A percentile compares a stretch with the other conserved stretches of the same genome.
These are phyloP conservation scores for Hypomontagnella monticulosa DNA, from an alignment of 495 filamentous ascomycete species.

Conservation along the genomic window DNA sequence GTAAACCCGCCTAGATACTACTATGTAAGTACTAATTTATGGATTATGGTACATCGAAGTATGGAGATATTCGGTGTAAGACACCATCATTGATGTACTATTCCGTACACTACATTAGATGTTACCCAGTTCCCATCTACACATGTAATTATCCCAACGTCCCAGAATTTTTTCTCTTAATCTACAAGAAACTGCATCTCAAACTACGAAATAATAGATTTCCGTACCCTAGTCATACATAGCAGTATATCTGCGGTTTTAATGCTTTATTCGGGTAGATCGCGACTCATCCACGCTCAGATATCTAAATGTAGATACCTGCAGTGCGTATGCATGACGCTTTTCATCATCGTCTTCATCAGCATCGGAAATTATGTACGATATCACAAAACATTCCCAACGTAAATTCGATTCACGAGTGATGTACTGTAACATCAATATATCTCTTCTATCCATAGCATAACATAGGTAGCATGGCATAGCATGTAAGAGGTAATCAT, in stretches of 20 bases:
- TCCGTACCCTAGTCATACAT: slow-evolving; percentile 3
- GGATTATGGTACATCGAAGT: slow-evolving; percentile 3
- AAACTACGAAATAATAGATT: neutral
- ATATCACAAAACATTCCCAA: slow-evolving; percentile 31
- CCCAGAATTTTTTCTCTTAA: neutral
- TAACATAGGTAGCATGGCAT: no score
- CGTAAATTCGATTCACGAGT: slow-evolving; percentile 3
- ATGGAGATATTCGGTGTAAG: neutral
- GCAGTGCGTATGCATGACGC: slow-evolving; percentile 30
- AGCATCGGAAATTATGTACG: slow-evolving; percentile 31
- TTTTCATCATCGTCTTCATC: slow-evolving; percentile 26
- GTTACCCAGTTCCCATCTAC: no score
- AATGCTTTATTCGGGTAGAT: slow-evolving; percentile 2
- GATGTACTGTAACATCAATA: slow-evolving; percentile 21
- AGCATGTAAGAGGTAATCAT: neutral
- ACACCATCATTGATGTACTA: no score
- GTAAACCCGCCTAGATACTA: slow-evolving; percentile 18
- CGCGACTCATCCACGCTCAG: slow-evolving; percentile 11
- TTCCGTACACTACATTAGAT: no score
- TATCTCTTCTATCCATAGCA: neutral
- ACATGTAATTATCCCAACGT: no score
- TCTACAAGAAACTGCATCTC: neutral
- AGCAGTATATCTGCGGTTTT: neutral
- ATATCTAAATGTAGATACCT: slow-evolving; percentile 29
- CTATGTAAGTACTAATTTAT: slow-evolving; percentile 6